Conservation (phyloP, 225 moss, liverwort and hornwort species). For the Sphagnum tenellum region DNA sequence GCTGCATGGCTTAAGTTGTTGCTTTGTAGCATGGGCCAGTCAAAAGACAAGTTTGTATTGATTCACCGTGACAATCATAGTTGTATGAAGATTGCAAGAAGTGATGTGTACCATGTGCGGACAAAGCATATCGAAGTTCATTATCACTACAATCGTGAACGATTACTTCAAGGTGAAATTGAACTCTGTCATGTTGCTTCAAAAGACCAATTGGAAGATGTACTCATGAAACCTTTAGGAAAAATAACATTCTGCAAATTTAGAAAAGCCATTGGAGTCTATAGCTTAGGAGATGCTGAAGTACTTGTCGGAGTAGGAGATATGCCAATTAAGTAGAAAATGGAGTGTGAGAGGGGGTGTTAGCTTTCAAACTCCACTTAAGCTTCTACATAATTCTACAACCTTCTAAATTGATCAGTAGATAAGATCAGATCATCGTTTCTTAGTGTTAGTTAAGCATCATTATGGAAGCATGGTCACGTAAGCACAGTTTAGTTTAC, state of each 20-base stretch:
- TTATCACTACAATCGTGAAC: constrained; percentile 9
- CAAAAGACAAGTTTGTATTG: not conserved
- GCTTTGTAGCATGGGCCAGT: not conserved
- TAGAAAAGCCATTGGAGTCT: not conserved
- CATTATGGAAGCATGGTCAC: no score
- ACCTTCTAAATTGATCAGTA: no score
- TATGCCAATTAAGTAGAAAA: no score
- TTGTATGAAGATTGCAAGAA: constrained; percentile 4
- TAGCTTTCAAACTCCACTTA: no score
- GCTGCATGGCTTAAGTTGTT: not conserved
- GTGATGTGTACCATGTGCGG: constrained; percentile 3
- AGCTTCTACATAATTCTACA: no score
- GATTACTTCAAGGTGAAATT: not conserved
- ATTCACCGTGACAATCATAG: constrained; percentile 1
- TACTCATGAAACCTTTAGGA: not conserved
- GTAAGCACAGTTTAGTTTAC: no score
- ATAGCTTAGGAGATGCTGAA: not conserved
- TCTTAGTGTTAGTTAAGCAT: no score
- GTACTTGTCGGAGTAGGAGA: no score
- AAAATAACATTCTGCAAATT: not conserved
- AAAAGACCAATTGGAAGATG: not conserved
- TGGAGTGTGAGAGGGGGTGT: no score
- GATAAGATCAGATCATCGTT: no score
- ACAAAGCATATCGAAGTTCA: constrained; percentile 7
- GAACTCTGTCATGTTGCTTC: not conserved